Base-by-base conservation (phyloP, 2,329 filamentous ascomycete species). In the Sphaerulina populicola region DNA sequence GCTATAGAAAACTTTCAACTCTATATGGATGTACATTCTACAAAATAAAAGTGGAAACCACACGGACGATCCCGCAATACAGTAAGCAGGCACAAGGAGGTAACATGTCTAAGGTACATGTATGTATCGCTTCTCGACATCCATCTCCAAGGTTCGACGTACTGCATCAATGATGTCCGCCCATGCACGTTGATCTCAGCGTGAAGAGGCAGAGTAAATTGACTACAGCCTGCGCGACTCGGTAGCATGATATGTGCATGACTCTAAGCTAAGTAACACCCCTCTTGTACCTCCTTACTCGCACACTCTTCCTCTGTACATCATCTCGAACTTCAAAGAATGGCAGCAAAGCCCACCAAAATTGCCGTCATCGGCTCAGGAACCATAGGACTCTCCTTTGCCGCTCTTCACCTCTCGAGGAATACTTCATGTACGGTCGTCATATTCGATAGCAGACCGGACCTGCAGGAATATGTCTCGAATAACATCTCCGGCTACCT, bases 361-460 rank as follows among this genome's bases (percentile, higher is more conserved):
- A 71, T 74, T 43, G 68, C 71, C 12, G 57, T 74, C 18, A 66
- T 75, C 33, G 72, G 72, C 41, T 66, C 69, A 10, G 72, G 73
- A 40, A 75, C 72, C 3, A 80, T 80, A 39, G 77, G 77, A 31
- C 71, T 79, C 40, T 78, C 76, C 18, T 79, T 79, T 62, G 72
- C 74, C 7, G 74, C 77, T 23, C 72, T 79, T 18, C 76, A 80
- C 56, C 68, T 80, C 23, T 63, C 68, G 4, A 70, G 74, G 51
- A 66, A 72, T 46, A 62, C 68, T 6, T 61, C 66, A 14, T 61
- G 67, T 27, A 64, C 61, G 2, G 65, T 79, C 42, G 72, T 70
- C 36, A 72, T 79, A 57, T 74, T 71, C 64, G 77, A 80, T 56
- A 73, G 72, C 0, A 68, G 76, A 2, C 68, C 73, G 0, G 72